Percentiles rank a stretch among this genome's conserved stretches.
phyloP scores from a whole-genome alignment of 768 basidiomycete species.

The Leccinum boreale region DNA sequence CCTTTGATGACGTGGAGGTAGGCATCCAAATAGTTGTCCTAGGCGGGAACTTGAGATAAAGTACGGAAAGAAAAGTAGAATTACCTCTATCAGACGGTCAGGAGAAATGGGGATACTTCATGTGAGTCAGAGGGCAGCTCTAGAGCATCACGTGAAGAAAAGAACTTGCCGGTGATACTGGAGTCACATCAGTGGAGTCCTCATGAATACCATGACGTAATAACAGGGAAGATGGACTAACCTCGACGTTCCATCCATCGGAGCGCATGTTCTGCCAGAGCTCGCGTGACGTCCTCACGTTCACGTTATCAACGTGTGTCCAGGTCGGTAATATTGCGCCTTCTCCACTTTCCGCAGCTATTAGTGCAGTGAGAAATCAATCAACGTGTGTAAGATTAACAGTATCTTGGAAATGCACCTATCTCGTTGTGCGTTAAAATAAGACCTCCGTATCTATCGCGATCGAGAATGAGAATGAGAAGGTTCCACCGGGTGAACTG shows the following conservation, averaged over 20 bases:
- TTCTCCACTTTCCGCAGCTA: constrained; percentile 59
- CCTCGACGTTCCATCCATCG: constrained; percentile 92
- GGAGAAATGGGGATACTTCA: constrained; percentile 93
- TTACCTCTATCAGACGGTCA: constrained; percentile 84
- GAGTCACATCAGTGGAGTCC: neutral
- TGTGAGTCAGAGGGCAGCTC: constrained; percentile 8
- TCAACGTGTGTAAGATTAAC: neutral
- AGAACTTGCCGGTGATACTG: constrained; percentile 70
- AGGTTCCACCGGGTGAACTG: neutral
- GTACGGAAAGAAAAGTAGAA: constrained; percentile 7
- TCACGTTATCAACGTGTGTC: constrained; percentile 81
- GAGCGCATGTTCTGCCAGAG: constrained; percentile 76
- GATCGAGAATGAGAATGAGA: constrained; percentile 7
- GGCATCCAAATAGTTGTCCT: constrained; percentile 95
- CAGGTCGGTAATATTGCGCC: constrained; percentile 89
- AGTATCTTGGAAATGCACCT: constrained; percentile 40
- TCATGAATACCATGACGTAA: constrained; percentile 10
- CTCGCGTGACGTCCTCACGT: constrained; percentile 85
- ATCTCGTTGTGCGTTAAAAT: constrained; percentile 93
- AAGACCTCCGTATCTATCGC: constrained; percentile 76
- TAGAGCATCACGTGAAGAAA: constrained; percentile 5
- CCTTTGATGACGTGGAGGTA: constrained; percentile 80
- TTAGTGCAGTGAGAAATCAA: constrained; percentile 4
- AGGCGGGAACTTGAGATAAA: neutral
- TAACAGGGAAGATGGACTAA: constrained; percentile 24